A percentile compares a stretch with the other conserved stretches of the same genome.
phyloP scores from a whole-genome alignment of 2,329 filamentous ascomycete species.

The Ciborinia camelliae region DNA sequence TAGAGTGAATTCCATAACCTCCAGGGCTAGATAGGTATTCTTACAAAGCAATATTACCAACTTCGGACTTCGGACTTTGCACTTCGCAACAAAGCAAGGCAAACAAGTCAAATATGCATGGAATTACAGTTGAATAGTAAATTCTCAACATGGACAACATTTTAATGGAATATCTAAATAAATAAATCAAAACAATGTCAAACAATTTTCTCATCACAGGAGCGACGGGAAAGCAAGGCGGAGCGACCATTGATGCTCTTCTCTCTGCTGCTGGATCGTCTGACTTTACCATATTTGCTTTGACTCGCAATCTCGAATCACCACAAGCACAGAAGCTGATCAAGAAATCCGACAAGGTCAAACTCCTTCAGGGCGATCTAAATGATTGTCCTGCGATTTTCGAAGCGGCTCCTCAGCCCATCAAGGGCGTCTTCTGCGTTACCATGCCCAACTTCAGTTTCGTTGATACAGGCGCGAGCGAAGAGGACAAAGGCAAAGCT shows the following conservation, averaged over 20 bases:
- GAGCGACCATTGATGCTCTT: conserved; percentile 44
- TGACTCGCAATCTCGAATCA: conserved; percentile 54
- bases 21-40: not conserved
- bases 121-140: not conserved
- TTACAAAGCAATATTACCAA: conserved; percentile 12
- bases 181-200: conserved; percentile 10
- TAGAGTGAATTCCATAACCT: too few species aligned
- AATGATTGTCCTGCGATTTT: conserved; percentile 52
- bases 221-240: conserved; percentile 49
- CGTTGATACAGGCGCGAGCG: conserved; percentile 29
- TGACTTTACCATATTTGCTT: conserved; percentile 51
- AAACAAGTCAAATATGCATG: not conserved
- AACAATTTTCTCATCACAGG: conserved; percentile 43
- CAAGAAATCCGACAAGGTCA: conserved; percentile 45
- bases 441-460: conserved; percentile 31
- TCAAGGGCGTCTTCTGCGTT: conserved; percentile 62
- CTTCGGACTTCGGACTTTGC: too few species aligned
- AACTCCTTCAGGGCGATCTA: conserved; percentile 55
- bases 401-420: conserved; percentile 35
- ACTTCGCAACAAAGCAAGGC: conserved; percentile 9
- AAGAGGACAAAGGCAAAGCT: conserved; percentile 49
- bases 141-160: not conserved
- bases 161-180: not conserved
- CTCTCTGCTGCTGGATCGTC: conserved; percentile 32
- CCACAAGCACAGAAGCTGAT: conserved; percentile 47